Percentiles rank a stretch among this genome's conserved stretches.
These are phyloP conservation scores for Pharus latifolius DNA, from an alignment of 176 grass and related monocot species.

Conservation along the genomic window DNA sequence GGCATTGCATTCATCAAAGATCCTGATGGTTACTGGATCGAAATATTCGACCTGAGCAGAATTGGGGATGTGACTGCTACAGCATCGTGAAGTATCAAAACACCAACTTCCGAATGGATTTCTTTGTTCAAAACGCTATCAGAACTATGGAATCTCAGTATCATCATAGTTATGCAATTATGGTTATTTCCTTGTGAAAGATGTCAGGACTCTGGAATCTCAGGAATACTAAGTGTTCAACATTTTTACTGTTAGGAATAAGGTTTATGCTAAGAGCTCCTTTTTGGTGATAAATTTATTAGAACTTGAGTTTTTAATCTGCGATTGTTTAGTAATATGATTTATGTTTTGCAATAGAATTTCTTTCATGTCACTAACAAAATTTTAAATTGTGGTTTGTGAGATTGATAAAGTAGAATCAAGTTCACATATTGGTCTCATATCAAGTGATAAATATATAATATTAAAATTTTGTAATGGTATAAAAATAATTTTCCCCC, in stretches of 20 bases:
- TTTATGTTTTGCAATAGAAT: no score
- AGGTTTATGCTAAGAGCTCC: not conserved
- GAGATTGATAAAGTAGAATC: no score
- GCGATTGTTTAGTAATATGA: not conserved
- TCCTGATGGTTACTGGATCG: slow-evolving; percentile 97
- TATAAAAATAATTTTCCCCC: no score
- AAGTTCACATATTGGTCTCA: no score
- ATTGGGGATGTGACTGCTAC: slow-evolving; percentile 38
- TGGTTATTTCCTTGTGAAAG: not conserved
- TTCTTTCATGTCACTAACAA: no score
- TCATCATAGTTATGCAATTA: not conserved
- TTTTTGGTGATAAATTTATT: not conserved
- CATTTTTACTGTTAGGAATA: not conserved
- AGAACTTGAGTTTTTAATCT: not conserved
- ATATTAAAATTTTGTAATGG: no score
- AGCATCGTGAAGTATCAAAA: slow-evolving; percentile 29
- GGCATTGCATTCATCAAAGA: slow-evolving; percentile 97
- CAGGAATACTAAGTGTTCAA: not conserved
- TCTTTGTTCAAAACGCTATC: not conserved
- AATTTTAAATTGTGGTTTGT: no score
- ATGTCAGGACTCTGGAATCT: not conserved
- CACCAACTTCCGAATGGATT: not conserved
- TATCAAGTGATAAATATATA: no score
- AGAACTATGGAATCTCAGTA: no score
- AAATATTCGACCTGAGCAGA: slow-evolving; percentile 81